Conservation (phyloP, 768 basidiomycete genomes). For the Mrakia blollopis region DNA sequence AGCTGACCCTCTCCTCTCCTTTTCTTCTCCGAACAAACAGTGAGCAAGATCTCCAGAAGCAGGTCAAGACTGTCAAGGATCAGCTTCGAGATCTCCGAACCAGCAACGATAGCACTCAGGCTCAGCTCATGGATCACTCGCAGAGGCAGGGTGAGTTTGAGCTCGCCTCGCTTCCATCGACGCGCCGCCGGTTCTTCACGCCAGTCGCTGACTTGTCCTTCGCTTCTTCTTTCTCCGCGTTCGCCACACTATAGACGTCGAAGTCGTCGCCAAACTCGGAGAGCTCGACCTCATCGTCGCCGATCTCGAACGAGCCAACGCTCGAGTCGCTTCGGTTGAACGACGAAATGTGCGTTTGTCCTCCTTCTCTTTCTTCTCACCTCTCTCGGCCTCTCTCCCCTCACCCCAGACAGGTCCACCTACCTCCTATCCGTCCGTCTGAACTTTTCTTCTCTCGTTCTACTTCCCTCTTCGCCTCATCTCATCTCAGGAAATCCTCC, state of each 20-base stretch:
- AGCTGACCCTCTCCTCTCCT: too few species aligned
- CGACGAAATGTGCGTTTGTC: constrained; percentile 69
- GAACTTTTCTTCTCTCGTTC: constrained; percentile 1
- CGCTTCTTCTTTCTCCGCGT: background rate
- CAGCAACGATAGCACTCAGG: constrained; percentile 88
- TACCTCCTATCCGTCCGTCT: background rate
- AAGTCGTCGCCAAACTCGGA: constrained; percentile 78
- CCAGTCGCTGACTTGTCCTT: background rate
- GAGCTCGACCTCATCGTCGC: constrained; percentile 93
- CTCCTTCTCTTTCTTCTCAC: background rate
- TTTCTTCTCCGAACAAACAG: constrained; percentile 46
- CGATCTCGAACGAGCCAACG: constrained; percentile 92
- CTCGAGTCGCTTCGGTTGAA: constrained; percentile 84
- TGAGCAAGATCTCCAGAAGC: constrained; percentile 89
- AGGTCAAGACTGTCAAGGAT: constrained; percentile 75
- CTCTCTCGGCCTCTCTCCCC: background rate
- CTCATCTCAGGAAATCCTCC: constrained; percentile 69
- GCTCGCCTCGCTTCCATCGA: background rate
- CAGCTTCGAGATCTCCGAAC: constrained; percentile 85
- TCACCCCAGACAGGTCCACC: background rate
- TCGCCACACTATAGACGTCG: constrained; percentile 80
- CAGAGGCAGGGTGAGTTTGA: constrained; percentile 68
- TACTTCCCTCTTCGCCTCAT: background rate
- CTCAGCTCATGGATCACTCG: constrained; percentile 82
- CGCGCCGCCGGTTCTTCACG: background rate